Conservation (phyloP, 2,329 filamentous ascomycete species). For the Xylariaceae sp. region DNA sequence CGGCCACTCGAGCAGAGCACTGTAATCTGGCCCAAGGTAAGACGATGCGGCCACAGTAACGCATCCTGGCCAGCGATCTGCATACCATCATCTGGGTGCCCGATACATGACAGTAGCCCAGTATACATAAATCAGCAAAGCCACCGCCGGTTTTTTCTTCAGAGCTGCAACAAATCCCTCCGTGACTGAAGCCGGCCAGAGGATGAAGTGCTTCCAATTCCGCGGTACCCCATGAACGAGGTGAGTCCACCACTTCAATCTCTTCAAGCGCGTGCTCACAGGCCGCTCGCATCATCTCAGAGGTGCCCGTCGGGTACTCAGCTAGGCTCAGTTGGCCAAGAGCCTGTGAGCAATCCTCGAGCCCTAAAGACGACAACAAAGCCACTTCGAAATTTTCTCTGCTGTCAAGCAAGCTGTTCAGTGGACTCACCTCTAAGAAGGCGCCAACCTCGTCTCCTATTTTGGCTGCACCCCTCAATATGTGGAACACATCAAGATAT, state of each 20-base stretch:
- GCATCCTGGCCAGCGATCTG: slow-evolving; percentile 20
- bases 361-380: background rate
- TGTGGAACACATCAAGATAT: slow-evolving; percentile 17
- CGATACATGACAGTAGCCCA: slow-evolving; percentile 25
- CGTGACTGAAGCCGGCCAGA: slow-evolving; percentile 21
- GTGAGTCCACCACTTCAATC: slow-evolving; percentile 18
- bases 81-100: slow-evolving; percentile 23
- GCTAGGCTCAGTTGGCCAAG: slow-evolving; percentile 1
- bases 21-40: slow-evolving; percentile 9
- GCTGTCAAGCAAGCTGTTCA: slow-evolving; percentile 5
- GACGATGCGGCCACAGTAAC: slow-evolving; percentile 18
- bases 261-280: slow-evolving; percentile 15
- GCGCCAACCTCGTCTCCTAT: slow-evolving; percentile 15
- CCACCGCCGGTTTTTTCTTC: slow-evolving; percentile 13
- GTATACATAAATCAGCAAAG: slow-evolving; percentile 21
- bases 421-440: slow-evolving; percentile 15
- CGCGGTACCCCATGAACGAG: slow-evolving; percentile 13
- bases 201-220: slow-evolving; percentile 22
- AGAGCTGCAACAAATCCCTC: slow-evolving; percentile 20
- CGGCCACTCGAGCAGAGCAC: slow-evolving; percentile 12
- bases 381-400: background rate
- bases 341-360: slow-evolving; percentile 1
- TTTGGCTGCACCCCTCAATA: slow-evolving; percentile 17
- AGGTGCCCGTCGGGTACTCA: slow-evolving; percentile 4
- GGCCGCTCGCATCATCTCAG: slow-evolving; percentile 8